Evolutionary conservation across 257 asterid species (phyloP), one percentile per base, ranked within the genome.

Genomic region (Solanum medicagineum): DNA sequence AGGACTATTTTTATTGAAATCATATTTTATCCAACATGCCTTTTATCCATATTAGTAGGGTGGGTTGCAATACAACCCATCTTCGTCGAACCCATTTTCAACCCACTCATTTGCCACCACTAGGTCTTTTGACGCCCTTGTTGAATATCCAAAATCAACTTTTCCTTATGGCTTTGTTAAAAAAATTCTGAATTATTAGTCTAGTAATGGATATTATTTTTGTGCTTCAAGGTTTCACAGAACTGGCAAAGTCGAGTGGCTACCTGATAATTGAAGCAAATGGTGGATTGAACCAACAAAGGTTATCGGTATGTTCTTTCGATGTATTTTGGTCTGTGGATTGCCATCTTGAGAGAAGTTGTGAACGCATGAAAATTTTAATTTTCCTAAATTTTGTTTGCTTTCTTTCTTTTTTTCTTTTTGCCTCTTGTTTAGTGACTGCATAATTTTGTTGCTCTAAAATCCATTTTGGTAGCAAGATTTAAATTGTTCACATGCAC

Each of bases 231-330:
- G 94, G 95, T 26, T 86, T 86, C 79, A 83, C 91, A n/a, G 97
- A 92, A 89, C 60, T 94, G 83, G 94, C 97, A 44, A 91, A 87
- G 84, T 92, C 98, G 47, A 97, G 94, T 84, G 98, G 99, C 60
- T 97, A 53, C 93, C 93, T 95, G 73, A 95, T 97, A 88, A 93
- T 97, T 80, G 99, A 97, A 92, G 99, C 99, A 85, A 97, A 97
- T 86, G 99, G 99, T 87, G 99, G 99, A 53, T 86, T 97, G 91
- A 97, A 97, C 93, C 99, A 97, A 85, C 99, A 97, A 90, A 85
- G 99, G 87, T 89, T 97, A 88, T 95, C 99, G 91, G 99, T 96
- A 96, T 80, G 97, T 83, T 87, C 82, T 83, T 86, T 87, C 47
- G 70, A 82, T 86, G 57, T 82, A 49, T 63, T 65, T 24, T 57